A percentile compares a stretch with the other conserved stretches of the same genome.
Evolutionary conservation across 1,139 yeast species (phyloP).

Genomic region (Tardiomyces blankii): DNA sequence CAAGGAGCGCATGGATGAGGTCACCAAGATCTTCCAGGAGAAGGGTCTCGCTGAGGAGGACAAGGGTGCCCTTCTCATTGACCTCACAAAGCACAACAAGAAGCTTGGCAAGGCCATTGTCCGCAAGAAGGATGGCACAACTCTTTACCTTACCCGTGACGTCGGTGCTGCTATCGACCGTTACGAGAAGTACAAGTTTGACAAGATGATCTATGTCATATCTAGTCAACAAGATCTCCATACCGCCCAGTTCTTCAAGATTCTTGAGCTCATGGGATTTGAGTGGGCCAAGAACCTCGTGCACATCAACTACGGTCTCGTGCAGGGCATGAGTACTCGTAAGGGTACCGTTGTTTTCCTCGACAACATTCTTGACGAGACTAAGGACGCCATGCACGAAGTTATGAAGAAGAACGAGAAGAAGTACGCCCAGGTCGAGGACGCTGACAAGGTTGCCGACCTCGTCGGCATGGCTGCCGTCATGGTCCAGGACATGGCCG

Average conservation of each 20-base stretch:
- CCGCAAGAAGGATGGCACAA: conserved; percentile 93
- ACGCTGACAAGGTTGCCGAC: conserved; percentile 95
- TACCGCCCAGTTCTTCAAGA: conserved; percentile 88
- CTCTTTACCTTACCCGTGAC: conserved; percentile 90
- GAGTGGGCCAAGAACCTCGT: conserved; percentile 74
- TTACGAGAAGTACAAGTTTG: conserved; percentile 73
- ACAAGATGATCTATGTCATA: conserved; percentile 91
- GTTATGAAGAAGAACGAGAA: conserved; percentile 90
- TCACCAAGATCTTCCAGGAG: conserved; percentile 49
- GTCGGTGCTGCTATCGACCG: conserved; percentile 96
- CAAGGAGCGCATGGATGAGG: conserved; percentile 58
- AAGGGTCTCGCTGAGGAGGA: conserved; percentile 74
- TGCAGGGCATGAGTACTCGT: conserved; percentile 97
- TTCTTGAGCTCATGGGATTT: conserved; percentile 82
- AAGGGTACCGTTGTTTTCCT: conserved; percentile 97
- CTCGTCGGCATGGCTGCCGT: conserved; percentile 94
- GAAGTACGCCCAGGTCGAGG: conserved; percentile 86
- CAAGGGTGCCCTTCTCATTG: conserved; percentile 84
- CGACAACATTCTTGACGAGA: conserved; percentile 87
- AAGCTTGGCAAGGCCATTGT: conserved; percentile 91
- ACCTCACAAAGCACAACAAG: conserved; percentile 76
- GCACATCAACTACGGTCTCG: conserved; percentile 96
- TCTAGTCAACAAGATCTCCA: conserved; percentile 96
- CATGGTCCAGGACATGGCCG: conserved; percentile 98
- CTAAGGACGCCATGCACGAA: conserved; percentile 92